Conservation (phyloP, 352 stramenopile genomes). For the Phytophthora macrochlamydospora region DNA sequence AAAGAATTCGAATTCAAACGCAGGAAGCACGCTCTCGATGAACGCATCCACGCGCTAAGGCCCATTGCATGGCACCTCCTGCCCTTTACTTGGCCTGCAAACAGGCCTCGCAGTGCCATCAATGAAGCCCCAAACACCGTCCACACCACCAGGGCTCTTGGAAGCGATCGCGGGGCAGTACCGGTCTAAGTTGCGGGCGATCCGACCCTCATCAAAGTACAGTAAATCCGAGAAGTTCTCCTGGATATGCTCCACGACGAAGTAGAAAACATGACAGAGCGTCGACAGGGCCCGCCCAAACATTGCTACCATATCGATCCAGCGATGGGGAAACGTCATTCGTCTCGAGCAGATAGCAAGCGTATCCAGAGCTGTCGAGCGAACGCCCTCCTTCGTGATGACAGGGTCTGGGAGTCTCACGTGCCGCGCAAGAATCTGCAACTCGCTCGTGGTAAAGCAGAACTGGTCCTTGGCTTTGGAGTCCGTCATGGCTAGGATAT, state of each 20-base stretch:
- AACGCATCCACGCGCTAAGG: neutral
- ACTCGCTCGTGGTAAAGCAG: slow-evolving; percentile 1
- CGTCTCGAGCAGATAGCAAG: neutral
- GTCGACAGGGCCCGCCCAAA: neutral
- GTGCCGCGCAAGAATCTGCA: neutral
- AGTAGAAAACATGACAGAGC: neutral
- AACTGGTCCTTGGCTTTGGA: slow-evolving; percentile 13
- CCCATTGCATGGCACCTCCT: neutral
- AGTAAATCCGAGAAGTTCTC: neutral
- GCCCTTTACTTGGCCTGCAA: neutral
- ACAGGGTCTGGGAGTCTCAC: slow-evolving; percentile 2
- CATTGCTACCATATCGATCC: neutral
- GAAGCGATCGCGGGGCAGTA: neutral
- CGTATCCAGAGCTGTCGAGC: neutral
- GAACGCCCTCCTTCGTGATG: slow-evolving; percentile 2
- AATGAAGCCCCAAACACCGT: neutral
- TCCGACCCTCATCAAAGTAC: neutral
- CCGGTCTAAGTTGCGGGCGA: neutral
- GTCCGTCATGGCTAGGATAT: slow-evolving; percentile 6
- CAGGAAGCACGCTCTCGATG: neutral
- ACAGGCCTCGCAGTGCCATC: neutral
- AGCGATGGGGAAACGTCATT: neutral
- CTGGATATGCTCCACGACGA: neutral
- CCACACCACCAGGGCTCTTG: neutral
- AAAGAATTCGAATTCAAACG: neutral